Percentiles rank a stretch among this genome's conserved stretches.
phyloP scores from a whole-genome alignment of 1,284 basidiomycete species.

The Fomitopsis pinicola region DNA sequence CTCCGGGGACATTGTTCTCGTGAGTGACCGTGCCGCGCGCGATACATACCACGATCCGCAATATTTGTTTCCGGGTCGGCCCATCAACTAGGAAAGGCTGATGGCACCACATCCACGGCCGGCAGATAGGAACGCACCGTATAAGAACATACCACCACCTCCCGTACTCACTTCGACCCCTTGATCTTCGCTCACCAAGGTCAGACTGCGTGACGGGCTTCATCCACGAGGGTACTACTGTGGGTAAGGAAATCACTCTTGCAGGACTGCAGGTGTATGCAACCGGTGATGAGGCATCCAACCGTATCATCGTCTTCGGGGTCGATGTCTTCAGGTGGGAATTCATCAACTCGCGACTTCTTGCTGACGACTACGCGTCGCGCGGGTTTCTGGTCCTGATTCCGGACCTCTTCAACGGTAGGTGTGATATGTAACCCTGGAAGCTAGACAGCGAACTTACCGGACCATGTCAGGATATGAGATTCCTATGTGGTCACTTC shows the following conservation, averaged over 20 bases:
- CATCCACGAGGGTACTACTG: slow-evolving; percentile 9
- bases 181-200: background rate
- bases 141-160: no score
- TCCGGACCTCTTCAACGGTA: slow-evolving; percentile 19
- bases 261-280: slow-evolving; percentile 16
- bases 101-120: no score
- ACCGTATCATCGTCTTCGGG: slow-evolving; percentile 19
- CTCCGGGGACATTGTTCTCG: no score
- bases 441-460: background rate
- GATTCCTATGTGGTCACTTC: slow-evolving; percentile 17
- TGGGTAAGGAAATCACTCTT: slow-evolving; percentile 17
- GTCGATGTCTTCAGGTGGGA: slow-evolving; percentile 21
- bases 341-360: slow-evolving; percentile 19
- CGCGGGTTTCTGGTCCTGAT: slow-evolving; percentile 18
- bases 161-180: no score
- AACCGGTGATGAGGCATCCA: slow-evolving; percentile 9
- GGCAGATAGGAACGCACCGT: no score
- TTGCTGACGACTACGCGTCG: slow-evolving; percentile 21
- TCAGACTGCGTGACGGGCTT: slow-evolving; percentile 15
- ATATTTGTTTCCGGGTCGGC: no score
- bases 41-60: no score
- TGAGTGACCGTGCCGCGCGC: no score
- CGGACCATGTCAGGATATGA: slow-evolving; percentile 9
- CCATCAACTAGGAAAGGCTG: no score
- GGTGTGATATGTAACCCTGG: background rate